Evolutionary conservation across 805 yeast species (phyloP).

Genomic region (Isabelozyma pseudorhagii): DNA sequence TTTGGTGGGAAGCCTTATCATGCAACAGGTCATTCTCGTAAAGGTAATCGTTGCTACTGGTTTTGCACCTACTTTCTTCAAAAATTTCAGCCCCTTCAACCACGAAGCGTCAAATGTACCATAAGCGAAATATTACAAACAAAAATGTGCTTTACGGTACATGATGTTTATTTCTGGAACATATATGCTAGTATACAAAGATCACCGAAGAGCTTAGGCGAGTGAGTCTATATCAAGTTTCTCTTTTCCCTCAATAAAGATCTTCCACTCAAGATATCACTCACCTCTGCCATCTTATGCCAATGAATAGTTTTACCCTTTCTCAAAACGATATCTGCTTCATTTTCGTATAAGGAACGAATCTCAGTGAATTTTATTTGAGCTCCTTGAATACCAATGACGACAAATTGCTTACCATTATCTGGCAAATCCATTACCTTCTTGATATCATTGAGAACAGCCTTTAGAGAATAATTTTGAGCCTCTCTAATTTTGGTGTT

Average conservation of each 20-base stretch:
- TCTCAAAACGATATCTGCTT: constrained; percentile 59
- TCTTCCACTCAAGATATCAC: constrained; percentile 74
- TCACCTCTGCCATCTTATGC: constrained; percentile 54
- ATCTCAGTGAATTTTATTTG: constrained; percentile 57
- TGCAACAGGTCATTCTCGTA: too few relatives aligned
- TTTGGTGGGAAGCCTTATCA: too few relatives aligned
- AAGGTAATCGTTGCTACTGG: too few relatives aligned
- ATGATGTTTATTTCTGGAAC: background rate
- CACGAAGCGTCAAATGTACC: too few relatives aligned
- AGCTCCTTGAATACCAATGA: constrained; percentile 71
- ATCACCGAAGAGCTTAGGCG: background rate
- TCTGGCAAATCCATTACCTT: background rate
- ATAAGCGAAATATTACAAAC: too few relatives aligned
- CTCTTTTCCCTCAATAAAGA: constrained; percentile 30
- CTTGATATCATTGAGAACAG: background rate
- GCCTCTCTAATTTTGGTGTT: constrained; percentile 5
- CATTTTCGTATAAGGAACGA: constrained; percentile 52
- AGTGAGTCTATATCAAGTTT: background rate
- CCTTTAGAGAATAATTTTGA: background rate
- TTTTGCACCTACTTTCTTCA: too few relatives aligned
- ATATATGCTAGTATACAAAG: background rate
- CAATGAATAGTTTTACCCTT: constrained; percentile 71
- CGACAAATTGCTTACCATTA: constrained; percentile 35
- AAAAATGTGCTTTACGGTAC: background rate
- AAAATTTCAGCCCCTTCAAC: too few relatives aligned